Evolutionary conservation across 805 yeast species (phyloP).

Genomic region (Lipomyces yamadae): DNA sequence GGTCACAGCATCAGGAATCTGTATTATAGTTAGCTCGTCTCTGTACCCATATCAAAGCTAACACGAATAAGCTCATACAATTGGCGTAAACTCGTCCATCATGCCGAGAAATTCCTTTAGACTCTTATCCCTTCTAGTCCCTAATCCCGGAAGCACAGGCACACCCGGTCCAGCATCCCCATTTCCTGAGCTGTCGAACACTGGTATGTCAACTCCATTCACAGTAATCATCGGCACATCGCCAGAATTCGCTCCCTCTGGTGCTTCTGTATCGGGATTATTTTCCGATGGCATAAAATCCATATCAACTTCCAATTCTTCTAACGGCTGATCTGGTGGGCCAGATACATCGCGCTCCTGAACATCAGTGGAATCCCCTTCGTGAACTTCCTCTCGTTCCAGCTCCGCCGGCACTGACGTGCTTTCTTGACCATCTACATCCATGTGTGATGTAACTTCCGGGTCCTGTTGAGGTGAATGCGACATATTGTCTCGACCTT

Average conservation of each 20-base stretch:
- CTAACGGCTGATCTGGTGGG: constrained; percentile 1
- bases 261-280: background rate
- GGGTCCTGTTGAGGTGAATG: constrained; percentile 23
- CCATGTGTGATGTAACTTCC: constrained; percentile 30
- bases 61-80: constrained; percentile 65
- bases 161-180: constrained; percentile 13
- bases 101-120: constrained; percentile 80
- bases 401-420: constrained; percentile 14
- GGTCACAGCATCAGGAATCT: constrained; percentile 79
- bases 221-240: constrained; percentile 12
- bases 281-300: background rate
- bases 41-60: background rate
- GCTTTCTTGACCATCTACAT: constrained; percentile 20
- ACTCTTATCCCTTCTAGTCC: constrained; percentile 60
- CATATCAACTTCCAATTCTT: constrained; percentile 10
- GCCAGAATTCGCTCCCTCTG: background rate
- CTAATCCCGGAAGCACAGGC: constrained; percentile 24
- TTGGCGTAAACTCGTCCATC: constrained; percentile 94
- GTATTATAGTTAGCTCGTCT: background rate
- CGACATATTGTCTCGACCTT: constrained; percentile 15
- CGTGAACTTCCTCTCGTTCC: background rate
- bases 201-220: constrained; percentile 24
- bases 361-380: constrained; percentile 5
- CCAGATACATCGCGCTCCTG: constrained; percentile 4
- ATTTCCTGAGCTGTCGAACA: constrained; percentile 7